Base-by-base conservation (phyloP, 306 rosid genomes). In the Vicia sativa region DNA sequence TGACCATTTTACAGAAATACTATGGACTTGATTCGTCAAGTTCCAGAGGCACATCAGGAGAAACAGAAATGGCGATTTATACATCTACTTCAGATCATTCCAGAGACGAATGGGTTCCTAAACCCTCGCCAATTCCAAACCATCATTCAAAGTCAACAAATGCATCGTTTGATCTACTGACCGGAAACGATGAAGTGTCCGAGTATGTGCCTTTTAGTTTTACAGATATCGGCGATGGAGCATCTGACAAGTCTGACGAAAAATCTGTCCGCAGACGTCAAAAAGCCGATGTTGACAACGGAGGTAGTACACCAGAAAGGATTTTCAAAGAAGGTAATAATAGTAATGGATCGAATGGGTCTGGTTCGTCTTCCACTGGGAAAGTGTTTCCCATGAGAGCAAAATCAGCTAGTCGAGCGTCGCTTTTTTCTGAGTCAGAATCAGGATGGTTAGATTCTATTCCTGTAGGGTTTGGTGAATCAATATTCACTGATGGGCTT, bases 231-330 rank as follows among this genome's bases (percentile, higher is more conserved):
- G 82, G 81, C 14, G 81, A 85, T 45, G 88, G 80, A 26, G 85
- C 72, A 42, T 60, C 54, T 66, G 91, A 87, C 13, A 89, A 74
- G 77, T 84, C 83, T 42, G 92, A 86, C 46, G 96, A 90, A 71
- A 87, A 85, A 69, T 82, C 89, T 0, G 88, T 90, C 62, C 91
- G 96, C 10, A 80, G 96, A 81, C 95, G 91, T 77, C 89, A 78
- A 75, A 87, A 83, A 67, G 53, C 81, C n/a, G 89, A 87, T 49
- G 85, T 75, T 68, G 96, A 86, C 73, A 59, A 66, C 25, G 81
- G 81, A 66, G 70, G 46, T 55, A 78, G 44, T 68, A 78, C 85
- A 6, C 88, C 89, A 34, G 95, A 87, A 63, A 90, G 70, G 79
- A 12, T 67, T 46, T 69, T 72, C 74, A 87, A 74, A 71, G 89